Conservation (phyloP, 495 filamentous ascomycete genomes). For the Penicillium dipodomyicola region DNA sequence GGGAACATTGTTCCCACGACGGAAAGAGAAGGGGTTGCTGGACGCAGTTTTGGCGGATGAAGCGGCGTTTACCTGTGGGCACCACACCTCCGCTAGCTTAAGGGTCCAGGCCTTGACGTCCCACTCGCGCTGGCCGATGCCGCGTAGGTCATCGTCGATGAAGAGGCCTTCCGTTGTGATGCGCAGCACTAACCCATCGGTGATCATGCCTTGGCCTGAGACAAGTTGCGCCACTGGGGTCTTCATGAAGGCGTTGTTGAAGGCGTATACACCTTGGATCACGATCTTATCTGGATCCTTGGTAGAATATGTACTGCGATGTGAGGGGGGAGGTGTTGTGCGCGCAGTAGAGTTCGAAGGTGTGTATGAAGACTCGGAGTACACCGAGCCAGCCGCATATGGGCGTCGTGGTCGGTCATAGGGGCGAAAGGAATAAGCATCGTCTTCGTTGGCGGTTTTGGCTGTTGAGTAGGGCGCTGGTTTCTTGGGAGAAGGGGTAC, state of each 20-base stretch:
- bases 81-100: slow-evolving; percentile 89
- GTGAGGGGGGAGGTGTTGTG: slow-evolving; percentile 78
- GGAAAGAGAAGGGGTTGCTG: slow-evolving; percentile 36
- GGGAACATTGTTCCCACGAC: slow-evolving; percentile 45
- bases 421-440: slow-evolving; percentile 73
- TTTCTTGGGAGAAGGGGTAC: slow-evolving; percentile 52
- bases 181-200: slow-evolving; percentile 79
- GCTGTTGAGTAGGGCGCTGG: slow-evolving; percentile 56
- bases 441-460: slow-evolving; percentile 64
- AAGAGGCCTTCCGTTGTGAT: slow-evolving; percentile 91
- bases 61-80: slow-evolving; percentile 50
- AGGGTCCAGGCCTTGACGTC: slow-evolving; percentile 97
- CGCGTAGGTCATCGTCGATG: slow-evolving; percentile 89
- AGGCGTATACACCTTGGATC: slow-evolving; percentile 85
- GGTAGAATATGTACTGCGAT: slow-evolving; percentile 72
- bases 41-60: slow-evolving; percentile 23
- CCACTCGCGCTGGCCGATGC: slow-evolving; percentile 90
- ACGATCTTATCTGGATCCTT: slow-evolving; percentile 93
- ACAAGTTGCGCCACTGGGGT: slow-evolving; percentile 80
- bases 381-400: slow-evolving; percentile 56
- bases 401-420: slow-evolving; percentile 70
- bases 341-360: slow-evolving; percentile 78
- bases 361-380: slow-evolving; percentile 82
- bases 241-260: slow-evolving; percentile 77
- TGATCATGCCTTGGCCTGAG: slow-evolving; percentile 69